Conservation (phyloP, 176 grass and related monocot genomes). For the Coix lacrymajobi region DNA sequence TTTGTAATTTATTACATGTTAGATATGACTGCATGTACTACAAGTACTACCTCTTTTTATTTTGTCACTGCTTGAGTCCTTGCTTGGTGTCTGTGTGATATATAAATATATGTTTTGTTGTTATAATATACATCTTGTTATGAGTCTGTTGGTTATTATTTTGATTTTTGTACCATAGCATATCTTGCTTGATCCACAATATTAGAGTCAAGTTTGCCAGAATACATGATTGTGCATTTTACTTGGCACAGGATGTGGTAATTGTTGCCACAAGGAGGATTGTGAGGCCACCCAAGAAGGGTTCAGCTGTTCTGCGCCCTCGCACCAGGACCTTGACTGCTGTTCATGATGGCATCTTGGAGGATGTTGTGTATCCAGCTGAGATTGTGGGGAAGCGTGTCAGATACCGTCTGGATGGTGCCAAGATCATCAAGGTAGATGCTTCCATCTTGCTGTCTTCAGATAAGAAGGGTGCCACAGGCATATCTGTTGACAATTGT, state of each 20-base stretch:
- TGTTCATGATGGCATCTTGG: constrained; percentile 87
- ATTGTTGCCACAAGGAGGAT: constrained; percentile 88
- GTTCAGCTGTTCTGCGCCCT: constrained; percentile 77
- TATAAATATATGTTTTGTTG: background rate
- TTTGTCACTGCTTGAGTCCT: background rate
- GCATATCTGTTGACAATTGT: background rate
- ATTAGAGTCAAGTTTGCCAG: background rate
- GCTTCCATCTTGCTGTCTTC: background rate
- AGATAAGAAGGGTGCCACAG: background rate
- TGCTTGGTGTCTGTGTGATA: background rate
- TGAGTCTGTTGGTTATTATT: background rate
- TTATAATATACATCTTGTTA: background rate
- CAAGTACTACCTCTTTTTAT: background rate
- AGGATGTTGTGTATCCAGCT: constrained; percentile 94
- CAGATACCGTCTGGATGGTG: constrained; percentile 82
- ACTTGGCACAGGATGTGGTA: constrained; percentile 27
- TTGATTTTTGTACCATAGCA: background rate
- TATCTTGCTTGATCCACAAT: background rate
- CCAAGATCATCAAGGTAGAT: constrained; percentile 53
- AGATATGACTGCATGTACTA: background rate
- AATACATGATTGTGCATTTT: background rate
- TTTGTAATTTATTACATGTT: background rate
- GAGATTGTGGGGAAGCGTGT: constrained; percentile 87
- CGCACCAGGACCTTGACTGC: constrained; percentile 85
- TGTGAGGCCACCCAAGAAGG: constrained; percentile 89